Evolutionary conservation across 2,329 filamentous ascomycete species (phyloP), one percentile per base, ranked within the genome.

Genomic region (Ascochyta clinopodiicola): DNA sequence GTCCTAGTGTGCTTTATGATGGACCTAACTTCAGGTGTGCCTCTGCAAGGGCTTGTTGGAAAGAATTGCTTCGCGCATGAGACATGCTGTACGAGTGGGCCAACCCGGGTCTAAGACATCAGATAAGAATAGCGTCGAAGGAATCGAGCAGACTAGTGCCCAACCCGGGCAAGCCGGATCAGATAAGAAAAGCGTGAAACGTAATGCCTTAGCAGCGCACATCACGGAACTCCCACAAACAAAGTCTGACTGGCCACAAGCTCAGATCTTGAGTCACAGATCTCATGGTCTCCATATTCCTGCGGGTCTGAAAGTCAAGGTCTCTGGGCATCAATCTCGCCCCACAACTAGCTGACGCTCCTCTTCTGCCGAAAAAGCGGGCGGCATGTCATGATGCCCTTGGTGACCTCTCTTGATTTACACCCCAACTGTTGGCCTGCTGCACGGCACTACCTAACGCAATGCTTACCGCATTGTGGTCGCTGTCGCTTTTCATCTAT

Each of bases 31-130:
- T 24, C 22, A 4, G 22, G 22, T 24, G 22, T 6, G 22, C 22
- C 2, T 24, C 22, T 24, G 22, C 22, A 24, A 24, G 22, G 22
- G 22, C 22, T 4, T 24, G 2, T 24, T 24, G 22, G 22, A 24
- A 24, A 24, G 22, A 24, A 24, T 24, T 17, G 38, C n/a, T 15
- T 27, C 17, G 38, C 25, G 32, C 44, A 15, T 37, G 44, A 9
- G 31, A 36, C 19, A 10, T 34, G 36, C 25, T 32, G 32, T n/a
- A 27, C 13, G n/a, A 31, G 47, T 49, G 47, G 47, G 39, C 4
- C 24, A 37, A 7, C n/a, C 12, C 44, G 34, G 22, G 21, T 21
- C 34, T 63, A 66, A 82, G 4, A 10, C 37, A 54, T 54, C 51
- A 54, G 51, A 54, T 54, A 44, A 54, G 37, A 49, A 38, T 48